Percentiles rank a stretch among this genome's conserved stretches.
Conservation (phyloP, 805 yeast species). For the Lachancea waltii region DNA sequence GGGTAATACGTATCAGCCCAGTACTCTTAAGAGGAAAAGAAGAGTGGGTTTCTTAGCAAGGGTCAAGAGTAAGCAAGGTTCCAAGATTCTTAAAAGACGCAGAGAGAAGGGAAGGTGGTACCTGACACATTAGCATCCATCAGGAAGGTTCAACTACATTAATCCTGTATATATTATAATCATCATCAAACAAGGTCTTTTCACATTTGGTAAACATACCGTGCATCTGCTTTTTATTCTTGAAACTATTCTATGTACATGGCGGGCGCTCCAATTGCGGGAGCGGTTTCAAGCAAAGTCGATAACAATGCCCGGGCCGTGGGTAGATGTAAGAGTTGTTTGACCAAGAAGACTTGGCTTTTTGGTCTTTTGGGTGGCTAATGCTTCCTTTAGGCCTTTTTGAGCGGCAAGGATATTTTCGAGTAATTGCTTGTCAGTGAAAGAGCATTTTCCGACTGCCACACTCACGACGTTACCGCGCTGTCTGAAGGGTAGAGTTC, state of each 20-base stretch:
- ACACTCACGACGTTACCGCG: conserved; percentile 51
- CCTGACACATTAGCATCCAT: conserved; percentile 57
- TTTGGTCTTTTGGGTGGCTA: conserved; percentile 52
- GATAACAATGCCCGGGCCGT: conserved; percentile 75
- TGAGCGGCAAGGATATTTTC: conserved; percentile 65
- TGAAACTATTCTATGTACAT: not conserved
- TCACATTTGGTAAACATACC: not conserved
- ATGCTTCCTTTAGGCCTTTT: conserved; percentile 48
- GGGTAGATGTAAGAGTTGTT: conserved; percentile 59
- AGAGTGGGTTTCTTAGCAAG: conserved; percentile 85
- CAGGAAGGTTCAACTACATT: conserved; percentile 1
- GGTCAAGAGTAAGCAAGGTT: conserved; percentile 64
- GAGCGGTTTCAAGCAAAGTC: conserved; percentile 40
- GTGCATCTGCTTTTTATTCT: too few relatives aligned
- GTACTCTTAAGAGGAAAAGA: conserved; percentile 83
- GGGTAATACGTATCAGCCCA: conserved; percentile 94
- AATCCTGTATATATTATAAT: conserved; percentile 1
- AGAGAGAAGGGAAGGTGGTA: conserved; percentile 91
- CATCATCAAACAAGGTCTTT: not conserved
- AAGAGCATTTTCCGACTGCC: conserved; percentile 71
- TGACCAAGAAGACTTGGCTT: conserved; percentile 67
- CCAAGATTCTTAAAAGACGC: conserved; percentile 72
- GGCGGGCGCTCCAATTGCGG: too few relatives aligned
- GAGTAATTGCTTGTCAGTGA: conserved; percentile 69
- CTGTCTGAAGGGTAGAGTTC: conserved; percentile 76